Evolutionary conservation across 345 rosid genomes (phyloP).

Genomic region (Bruguiera parviflora): DNA sequence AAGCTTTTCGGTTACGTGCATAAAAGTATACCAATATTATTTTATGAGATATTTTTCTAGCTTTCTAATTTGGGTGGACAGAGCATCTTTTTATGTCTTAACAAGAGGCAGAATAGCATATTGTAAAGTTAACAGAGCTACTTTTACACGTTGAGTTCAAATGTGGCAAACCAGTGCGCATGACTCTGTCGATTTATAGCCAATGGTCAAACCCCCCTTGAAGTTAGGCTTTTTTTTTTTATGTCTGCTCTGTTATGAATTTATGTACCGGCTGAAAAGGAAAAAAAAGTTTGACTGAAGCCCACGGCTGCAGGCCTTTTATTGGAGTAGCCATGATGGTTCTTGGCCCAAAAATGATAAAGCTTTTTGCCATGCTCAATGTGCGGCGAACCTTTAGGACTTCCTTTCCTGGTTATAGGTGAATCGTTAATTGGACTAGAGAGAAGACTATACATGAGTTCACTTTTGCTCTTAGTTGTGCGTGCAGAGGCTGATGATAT

Average conservation of each 20-base stretch:
- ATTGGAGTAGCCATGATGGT: too few relatives aligned
- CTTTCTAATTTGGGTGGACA: neutral
- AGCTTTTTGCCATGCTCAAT: too few relatives aligned
- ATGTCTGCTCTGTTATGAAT: neutral
- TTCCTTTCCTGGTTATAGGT: too few relatives aligned
- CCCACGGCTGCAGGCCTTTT: neutral
- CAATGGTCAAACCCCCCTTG: constrained; percentile 21
- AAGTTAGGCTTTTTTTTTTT: constrained; percentile 38
- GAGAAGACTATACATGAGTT: too few relatives aligned
- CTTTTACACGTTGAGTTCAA: neutral
- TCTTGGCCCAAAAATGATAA: too few relatives aligned
- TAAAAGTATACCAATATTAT: neutral
- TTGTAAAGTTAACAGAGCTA: too few relatives aligned
- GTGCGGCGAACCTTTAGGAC: too few relatives aligned
- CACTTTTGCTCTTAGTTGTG: too few relatives aligned
- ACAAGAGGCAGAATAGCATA: too few relatives aligned
- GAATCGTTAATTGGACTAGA: too few relatives aligned
- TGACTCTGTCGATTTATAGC: neutral
- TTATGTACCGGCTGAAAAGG: neutral
- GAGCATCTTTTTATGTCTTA: neutral
- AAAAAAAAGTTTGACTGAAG: neutral
- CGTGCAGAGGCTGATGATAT: too few relatives aligned
- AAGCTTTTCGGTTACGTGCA: constrained; percentile 7
- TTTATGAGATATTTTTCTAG: neutral
- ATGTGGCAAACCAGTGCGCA: neutral